Percentiles rank a stretch among this genome's conserved stretches.
Conservation (phyloP, 768 basidiomycete species). For the Lactifluus rugatus region DNA sequence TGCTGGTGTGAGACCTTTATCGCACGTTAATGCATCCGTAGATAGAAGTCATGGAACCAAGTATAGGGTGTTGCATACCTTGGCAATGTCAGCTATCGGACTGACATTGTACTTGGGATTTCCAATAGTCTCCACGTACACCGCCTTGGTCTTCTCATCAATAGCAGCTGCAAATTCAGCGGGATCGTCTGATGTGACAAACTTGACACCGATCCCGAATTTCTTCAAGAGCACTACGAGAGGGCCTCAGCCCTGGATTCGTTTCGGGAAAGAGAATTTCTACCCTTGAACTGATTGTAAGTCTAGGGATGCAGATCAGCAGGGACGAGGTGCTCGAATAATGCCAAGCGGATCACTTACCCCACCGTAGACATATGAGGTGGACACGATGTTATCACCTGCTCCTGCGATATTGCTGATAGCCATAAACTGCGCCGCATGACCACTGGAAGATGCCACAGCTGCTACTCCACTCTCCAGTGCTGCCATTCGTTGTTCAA, state of each 20-base stretch:
- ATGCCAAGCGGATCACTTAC: slow-evolving; percentile 29
- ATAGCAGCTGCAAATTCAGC: slow-evolving; percentile 56
- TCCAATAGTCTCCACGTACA: slow-evolving; percentile 70
- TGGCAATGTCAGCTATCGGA: slow-evolving; percentile 59
- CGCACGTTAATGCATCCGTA: not conserved
- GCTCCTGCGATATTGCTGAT: slow-evolving; percentile 37
- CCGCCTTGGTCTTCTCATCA: slow-evolving; percentile 67
- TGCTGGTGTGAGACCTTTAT: slow-evolving; percentile 57
- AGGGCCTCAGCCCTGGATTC: not conserved
- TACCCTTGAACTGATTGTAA: slow-evolving; percentile 66
- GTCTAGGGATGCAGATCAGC: slow-evolving; percentile 30
- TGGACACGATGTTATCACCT: slow-evolving; percentile 73
- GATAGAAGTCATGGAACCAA: not conserved
- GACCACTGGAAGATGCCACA: slow-evolving; percentile 64
- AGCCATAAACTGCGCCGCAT: slow-evolving; percentile 62
- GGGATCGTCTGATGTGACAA: slow-evolving; percentile 46
- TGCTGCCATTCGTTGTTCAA: slow-evolving; percentile 69
- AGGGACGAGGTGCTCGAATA: no score
- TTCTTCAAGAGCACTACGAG: slow-evolving; percentile 52
- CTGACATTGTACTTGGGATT: slow-evolving; percentile 65
- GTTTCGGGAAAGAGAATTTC: not conserved
- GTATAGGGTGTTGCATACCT: slow-evolving; percentile 30
- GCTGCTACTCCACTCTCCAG: slow-evolving; percentile 76
- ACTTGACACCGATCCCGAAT: slow-evolving; percentile 56
- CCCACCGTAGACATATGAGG: slow-evolving; percentile 60